Conservation (phyloP, 257 asterid species). For the Henckelia pumila region DNA sequence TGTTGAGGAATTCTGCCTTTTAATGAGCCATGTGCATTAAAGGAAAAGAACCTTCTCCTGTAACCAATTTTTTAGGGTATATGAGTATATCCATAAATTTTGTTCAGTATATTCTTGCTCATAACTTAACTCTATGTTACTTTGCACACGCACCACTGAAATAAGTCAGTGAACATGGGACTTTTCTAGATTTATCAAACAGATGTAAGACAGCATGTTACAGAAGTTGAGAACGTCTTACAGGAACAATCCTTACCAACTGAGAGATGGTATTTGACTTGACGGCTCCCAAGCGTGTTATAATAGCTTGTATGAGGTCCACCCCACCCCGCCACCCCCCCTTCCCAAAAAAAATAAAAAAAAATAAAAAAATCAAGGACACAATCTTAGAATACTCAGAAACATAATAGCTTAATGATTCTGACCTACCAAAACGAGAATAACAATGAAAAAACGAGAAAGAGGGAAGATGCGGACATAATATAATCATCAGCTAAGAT, state of each 20-base stretch:
- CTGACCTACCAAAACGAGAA: background rate
- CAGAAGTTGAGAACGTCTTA: conserved; percentile 11
- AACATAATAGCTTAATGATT: background rate
- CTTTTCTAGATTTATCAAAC: conserved; percentile 4
- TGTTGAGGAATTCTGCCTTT: conserved; percentile 12
- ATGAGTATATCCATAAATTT: conserved; percentile 15
- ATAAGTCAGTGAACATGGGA: conserved; percentile 12
- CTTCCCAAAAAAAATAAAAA: no score
- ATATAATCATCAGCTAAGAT: background rate
- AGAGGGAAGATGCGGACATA: background rate
- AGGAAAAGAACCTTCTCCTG: conserved; percentile 7
- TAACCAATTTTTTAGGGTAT: conserved; percentile 18
- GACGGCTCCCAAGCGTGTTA: background rate
- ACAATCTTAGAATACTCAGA: background rate
- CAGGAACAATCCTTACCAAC: conserved; percentile 5
- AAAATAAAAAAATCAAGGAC: background rate
- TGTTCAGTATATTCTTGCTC: conserved; percentile 17
- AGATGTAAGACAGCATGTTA: conserved; percentile 20
- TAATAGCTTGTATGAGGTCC: background rate
- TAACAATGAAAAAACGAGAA: background rate
- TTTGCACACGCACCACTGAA: background rate
- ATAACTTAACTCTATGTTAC: background rate
- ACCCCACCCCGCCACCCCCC: no score
- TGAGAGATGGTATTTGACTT: background rate
- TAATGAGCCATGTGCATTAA: conserved; percentile 21